Base-by-base conservation (phyloP, 2,329 filamentous ascomycete species). In the Xylariaceae sp. region DNA sequence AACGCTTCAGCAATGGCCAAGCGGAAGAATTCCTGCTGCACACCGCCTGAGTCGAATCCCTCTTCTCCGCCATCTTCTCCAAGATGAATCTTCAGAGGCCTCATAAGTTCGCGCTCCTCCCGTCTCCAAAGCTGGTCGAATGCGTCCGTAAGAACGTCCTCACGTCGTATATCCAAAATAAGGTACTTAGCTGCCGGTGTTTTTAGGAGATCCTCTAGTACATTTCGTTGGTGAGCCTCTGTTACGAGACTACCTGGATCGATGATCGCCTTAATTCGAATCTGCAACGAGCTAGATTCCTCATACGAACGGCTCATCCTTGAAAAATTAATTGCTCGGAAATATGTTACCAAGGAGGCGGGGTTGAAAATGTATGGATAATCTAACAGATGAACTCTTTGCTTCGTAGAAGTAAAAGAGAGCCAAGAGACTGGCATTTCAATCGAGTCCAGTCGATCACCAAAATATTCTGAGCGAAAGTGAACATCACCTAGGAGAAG, bases 21-120 rank as follows among this genome's bases (percentile, higher is more conserved):
- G 13, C 91, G 85, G 74, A 99, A 97, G 69, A 96, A 97, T 60
- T 99, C 94, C 69, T 96, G 92, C 64, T 97, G 93, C 1, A 99
- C 92, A 58, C 94, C 94, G 36, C 94, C 94, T 42, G 93, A 91
- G 70, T 99, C 94, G 27, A 95, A 84, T 0, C 94, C 94, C 69
- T 95, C 87, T 70, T 97, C 94, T 24, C 91, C 91, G 47, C 80
- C 79, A 27, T 91, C 86, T 67, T 91, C 88, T 3, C 92, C 92
- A 52, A 97, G 83, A 44, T 91, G 87, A 7, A 99, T 87, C 65
- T 96, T 96, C 27, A 99, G 75, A 1, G 94, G 94, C 21, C 91
- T 84, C 65, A 93, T 77, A 3, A 97, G 76, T 72, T 97, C 91
- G 29, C 89, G 81, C 65, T 85, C 84, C 70, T 97, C 87, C 29